Conservation (phyloP, 805 yeast genomes). For the Zygosaccharomyces kombuchaensis region DNA sequence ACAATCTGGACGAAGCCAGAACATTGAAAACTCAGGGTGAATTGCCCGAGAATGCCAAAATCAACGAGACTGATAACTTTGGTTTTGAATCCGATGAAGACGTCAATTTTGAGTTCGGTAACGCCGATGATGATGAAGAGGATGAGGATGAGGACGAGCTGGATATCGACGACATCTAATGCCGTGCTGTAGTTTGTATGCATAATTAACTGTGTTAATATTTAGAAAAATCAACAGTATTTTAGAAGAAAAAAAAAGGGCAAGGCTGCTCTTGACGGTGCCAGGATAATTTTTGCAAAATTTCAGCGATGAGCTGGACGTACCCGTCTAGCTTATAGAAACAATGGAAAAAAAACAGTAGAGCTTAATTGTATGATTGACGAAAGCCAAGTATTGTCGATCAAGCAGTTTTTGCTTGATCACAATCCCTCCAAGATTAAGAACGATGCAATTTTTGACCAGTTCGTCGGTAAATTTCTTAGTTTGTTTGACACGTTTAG, state of each 20-base stretch:
- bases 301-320: neutral
- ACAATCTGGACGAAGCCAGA: conserved; percentile 96
- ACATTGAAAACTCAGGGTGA: conserved; percentile 93
- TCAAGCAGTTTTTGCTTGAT: conserved; percentile 11
- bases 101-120: conserved; percentile 97
- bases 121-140: conserved; percentile 75
- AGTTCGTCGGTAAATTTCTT: conserved; percentile 9
- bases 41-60: conserved; percentile 94
- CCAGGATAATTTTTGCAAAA: neutral
- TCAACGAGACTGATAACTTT: conserved; percentile 95
- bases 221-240: neutral
- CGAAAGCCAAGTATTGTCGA: neutral
- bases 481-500: conserved; percentile 8
- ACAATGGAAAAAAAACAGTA: neutral
- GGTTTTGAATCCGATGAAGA: conserved; percentile 97
- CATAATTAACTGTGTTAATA: conserved; percentile 2
- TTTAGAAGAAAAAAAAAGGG: neutral
- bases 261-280: neutral
- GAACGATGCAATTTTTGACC: conserved; percentile 5
- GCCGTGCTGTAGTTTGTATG: conserved; percentile 4
- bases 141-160: conserved; percentile 59
- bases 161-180: conserved; percentile 91
- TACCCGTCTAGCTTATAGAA: neutral
- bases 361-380: neutral
- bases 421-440: conserved; percentile 14